Base-by-base conservation (phyloP, 495 filamentous ascomycete genomes). In the Penicillium manginii region DNA sequence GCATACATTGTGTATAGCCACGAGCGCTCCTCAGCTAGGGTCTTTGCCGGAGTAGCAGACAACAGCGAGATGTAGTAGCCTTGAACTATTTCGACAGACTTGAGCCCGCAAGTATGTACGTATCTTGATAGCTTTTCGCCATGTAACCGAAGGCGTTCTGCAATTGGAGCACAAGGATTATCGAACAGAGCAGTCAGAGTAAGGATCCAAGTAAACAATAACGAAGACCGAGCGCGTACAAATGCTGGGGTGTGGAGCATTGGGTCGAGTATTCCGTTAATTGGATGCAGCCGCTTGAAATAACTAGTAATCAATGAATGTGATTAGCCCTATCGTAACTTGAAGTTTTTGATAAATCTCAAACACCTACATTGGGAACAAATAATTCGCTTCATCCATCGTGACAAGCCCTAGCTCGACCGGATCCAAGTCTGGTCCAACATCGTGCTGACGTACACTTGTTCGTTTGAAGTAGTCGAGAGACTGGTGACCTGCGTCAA, bases 211-310 rank as follows among this genome's bases (percentile, higher is more conserved):
- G 86, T 88, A 56, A 88, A 86, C 3, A 89, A 67, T 46, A 88
- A 84, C 6, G 83, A 78, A 1, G 86, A 89, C 43, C 80, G 80
- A 19, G 73, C 78, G 26, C 84, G 82, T 4, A 86, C 84, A 52
- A 84, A 88, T 4, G 79, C 68, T 5, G 82, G 77, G 0, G 82
- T 88, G 54, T 89, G 85, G 8, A 87, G 68, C 5, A 77, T 60
- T 2, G 84, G 84, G 54, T 88, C 85, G 3, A 88, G 78, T 2
- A 86, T 85, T 78, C 86, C 87, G 35, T 86, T 80, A 0, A 85
- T 85, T 56, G 87, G 84, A 7, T 85, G 81, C 23, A 89, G 80
- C 31, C 84, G 85, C 11, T 80, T 73, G 58, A 84, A 84, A 59
- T 87, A 88, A 54, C 84, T 87, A n/a, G 3, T 11, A 40, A n/a